Conservation (phyloP, 2,329 filamentous ascomycete genomes). For the Microcera coccophila region DNA sequence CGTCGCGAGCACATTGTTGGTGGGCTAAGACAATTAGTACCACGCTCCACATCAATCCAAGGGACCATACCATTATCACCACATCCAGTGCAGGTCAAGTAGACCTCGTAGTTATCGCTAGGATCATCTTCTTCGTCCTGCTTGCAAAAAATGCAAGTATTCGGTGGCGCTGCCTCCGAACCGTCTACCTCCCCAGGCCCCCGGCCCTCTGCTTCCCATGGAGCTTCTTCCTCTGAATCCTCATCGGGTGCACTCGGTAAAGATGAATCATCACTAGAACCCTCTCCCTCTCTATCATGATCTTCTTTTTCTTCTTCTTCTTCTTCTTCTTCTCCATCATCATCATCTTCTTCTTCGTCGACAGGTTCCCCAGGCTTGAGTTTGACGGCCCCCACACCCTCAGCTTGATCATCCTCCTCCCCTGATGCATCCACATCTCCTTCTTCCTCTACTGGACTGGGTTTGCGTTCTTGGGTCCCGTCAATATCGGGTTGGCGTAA, state of each 20-base stretch:
- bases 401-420: constrained; percentile 45
- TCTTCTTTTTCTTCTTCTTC: constrained; percentile 50
- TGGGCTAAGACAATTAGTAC: constrained; percentile 65
- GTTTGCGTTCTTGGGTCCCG: constrained; percentile 21
- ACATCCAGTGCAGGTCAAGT: constrained; percentile 72
- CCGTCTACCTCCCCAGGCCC: constrained; percentile 57
- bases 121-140: constrained; percentile 80
- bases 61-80: constrained; percentile 71
- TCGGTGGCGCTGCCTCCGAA: constrained; percentile 47
- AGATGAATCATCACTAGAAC: constrained; percentile 39
- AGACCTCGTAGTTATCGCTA: constrained; percentile 74
- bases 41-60: constrained; percentile 16
- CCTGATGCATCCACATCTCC: constrained; percentile 38
- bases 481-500: not conserved
- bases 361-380: constrained; percentile 48
- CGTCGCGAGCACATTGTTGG: constrained; percentile 79
- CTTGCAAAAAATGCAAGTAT: constrained; percentile 67
- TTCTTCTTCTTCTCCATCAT: constrained; percentile 23
- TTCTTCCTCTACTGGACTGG: constrained; percentile 37
- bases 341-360: constrained; percentile 48
- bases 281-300: not conserved
- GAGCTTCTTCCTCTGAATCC: constrained; percentile 43
- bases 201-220: constrained; percentile 54
- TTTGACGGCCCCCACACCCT: constrained; percentile 56
- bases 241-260: constrained; percentile 49